phyloP scores from a whole-genome alignment of 139 green algal species.

The Nannochloris sp. region DNA sequence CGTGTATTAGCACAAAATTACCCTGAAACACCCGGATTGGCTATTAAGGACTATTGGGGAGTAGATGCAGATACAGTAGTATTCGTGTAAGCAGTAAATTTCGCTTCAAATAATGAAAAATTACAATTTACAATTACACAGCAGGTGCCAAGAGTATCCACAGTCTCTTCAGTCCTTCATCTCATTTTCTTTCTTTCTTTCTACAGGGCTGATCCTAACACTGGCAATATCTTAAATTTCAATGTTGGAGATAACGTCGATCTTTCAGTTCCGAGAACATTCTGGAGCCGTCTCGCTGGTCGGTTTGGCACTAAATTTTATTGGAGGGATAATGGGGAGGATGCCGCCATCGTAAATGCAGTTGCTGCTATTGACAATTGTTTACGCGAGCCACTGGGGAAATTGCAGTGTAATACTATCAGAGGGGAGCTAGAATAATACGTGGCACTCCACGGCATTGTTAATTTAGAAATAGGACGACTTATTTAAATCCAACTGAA shows the following conservation, averaged over 20 bases:
- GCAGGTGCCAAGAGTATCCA: not conserved
- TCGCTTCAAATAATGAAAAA: not conserved
- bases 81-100: constrained; percentile 76
- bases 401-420: constrained; percentile 23
- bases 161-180: not conserved
- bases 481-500: no score
- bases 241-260: constrained; percentile 91
- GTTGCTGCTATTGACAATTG: constrained; percentile 49
- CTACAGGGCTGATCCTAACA: constrained; percentile 41
- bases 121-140: not conserved
- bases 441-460: not conserved
- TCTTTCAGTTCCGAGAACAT: constrained; percentile 79
- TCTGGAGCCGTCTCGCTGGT: constrained; percentile 82
- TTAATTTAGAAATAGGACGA: not conserved
- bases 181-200: not conserved
- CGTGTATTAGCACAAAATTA: constrained; percentile 96
- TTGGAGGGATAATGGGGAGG: constrained; percentile 86
- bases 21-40: constrained; percentile 87
- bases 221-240: constrained; percentile 95
- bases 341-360: constrained; percentile 71
- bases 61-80: constrained; percentile 93
- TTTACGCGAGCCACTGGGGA: constrained; percentile 19
- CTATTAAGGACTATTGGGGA: constrained; percentile 91
- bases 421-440: constrained; percentile 23
- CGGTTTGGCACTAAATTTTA: constrained; percentile 97